Evolutionary conservation across 139 green algal genomes (phyloP).

Genomic region (Diplosphaera chodatii): DNA sequence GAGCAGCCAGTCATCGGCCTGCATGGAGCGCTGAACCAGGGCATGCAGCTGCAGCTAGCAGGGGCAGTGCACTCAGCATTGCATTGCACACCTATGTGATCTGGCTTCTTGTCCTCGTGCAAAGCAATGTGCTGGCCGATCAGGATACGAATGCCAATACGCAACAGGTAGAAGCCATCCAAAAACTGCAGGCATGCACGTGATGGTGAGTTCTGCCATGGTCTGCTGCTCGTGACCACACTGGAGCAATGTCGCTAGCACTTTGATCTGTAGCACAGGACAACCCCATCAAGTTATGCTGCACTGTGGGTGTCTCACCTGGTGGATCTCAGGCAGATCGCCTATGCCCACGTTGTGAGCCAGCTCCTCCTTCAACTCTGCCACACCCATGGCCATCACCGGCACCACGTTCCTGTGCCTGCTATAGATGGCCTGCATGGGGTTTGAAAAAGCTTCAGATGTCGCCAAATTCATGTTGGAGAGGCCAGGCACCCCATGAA

Average conservation of each 20-base stretch:
- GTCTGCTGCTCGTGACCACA: too few species aligned
- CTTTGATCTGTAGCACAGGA: too few species aligned
- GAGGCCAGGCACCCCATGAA: too few species aligned
- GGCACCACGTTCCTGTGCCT: conserved; percentile 92
- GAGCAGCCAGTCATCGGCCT: too few species aligned
- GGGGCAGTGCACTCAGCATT: neutral
- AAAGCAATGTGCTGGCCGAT: conserved; percentile 95
- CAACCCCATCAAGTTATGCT: too few species aligned
- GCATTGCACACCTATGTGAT: conserved; percentile 36
- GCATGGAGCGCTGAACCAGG: too few species aligned
- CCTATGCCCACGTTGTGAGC: conserved; percentile 44
- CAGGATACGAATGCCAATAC: conserved; percentile 98
- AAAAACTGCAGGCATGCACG: conserved; percentile 61
- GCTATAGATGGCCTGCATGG: conserved; percentile 19
- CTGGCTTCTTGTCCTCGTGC: conserved; percentile 67
- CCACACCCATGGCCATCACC: conserved; percentile 90
- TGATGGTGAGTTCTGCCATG: too few species aligned
- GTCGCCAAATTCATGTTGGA: too few species aligned
- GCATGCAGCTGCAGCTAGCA: neutral
- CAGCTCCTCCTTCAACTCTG: conserved; percentile 83
- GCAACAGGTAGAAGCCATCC: conserved; percentile 95
- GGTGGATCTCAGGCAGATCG: conserved; percentile 94
- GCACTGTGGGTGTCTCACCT: too few species aligned
- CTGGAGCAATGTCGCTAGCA: too few species aligned
- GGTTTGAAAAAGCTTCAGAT: neutral